Evolutionary conservation across 2,329 filamentous ascomycete genomes (phyloP), one percentile per base, ranked within the genome.

Genomic region (Polytolypa hystricis): DNA sequence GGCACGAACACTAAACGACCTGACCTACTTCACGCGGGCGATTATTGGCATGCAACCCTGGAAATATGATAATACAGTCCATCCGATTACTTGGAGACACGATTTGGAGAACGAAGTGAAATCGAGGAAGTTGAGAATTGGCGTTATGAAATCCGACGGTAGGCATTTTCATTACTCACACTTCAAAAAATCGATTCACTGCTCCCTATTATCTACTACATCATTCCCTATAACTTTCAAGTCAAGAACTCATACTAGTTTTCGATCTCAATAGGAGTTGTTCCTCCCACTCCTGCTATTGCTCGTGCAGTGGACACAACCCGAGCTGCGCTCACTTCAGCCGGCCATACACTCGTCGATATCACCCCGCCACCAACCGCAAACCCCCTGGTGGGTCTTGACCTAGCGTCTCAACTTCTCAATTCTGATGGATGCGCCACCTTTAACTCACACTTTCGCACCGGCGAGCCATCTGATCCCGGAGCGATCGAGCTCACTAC

Each of bases 241-340:
- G 4, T 38, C n/a, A n/a, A n/a, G n/a, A n/a, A n/a, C n/a, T n/a
- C n/a, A n/a, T n/a, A n/a, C n/a, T 25, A 25, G n/a, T n/a, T 25
- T 25, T 25, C 7, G n/a, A n/a, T n/a, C 7, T 12, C 10, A 2
- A 25, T 12, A 65, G 67, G 78, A 10, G 86, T 95, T 19, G 82
- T 94, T 9, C 80, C 89, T 38, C 86, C 87, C 0, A 79, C 81
- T 29, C 89, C 89, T 7, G 86, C 87, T 8, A 94, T 91, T 51
- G 69, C 67, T 30, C 74, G 87, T 32, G 86, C 84, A 2, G 54
- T 95, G 8, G 72, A 81, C 19, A 74, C 77, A 42, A 79, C 80
- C 1, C 81, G 80, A 17, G 61, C 67, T 5, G 84, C 84, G 1
- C 70, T 95, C 14, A 68, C 66, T 28, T 66, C 67, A 5, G 74